phyloP scores from a whole-genome alignment of 257 asterid genomes.

The Nicotiana benthamiana region DNA sequence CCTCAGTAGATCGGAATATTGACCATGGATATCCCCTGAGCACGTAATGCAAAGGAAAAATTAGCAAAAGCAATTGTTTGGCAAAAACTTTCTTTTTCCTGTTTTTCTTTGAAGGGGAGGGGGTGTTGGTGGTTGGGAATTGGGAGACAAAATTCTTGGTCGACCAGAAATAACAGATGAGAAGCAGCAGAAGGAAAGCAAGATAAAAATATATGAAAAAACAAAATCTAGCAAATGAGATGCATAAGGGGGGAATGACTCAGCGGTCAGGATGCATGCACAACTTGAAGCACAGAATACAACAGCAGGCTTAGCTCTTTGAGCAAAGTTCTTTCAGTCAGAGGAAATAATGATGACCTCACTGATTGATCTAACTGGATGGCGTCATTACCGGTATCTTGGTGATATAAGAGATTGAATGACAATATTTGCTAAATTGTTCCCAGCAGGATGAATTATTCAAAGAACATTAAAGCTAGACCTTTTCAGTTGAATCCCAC shows the following conservation, averaged over 20 bases:
- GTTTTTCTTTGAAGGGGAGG: background rate
- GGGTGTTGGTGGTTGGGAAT: too few relatives aligned
- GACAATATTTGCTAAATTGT: background rate
- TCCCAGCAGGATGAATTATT: background rate
- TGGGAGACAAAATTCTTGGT: background rate
- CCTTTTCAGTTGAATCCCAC: background rate
- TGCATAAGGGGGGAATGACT: background rate
- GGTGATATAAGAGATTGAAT: background rate
- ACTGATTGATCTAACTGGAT: background rate
- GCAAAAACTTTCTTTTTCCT: too few relatives aligned
- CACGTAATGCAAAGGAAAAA: background rate
- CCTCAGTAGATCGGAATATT: constrained; percentile 17
- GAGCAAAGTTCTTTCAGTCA: background rate
- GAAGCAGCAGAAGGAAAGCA: background rate
- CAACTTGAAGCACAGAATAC: background rate
- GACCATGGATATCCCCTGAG: constrained; percentile 21
- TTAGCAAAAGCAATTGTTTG: background rate
- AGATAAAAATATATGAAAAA: background rate
- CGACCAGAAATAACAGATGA: background rate
- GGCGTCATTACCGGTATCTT: background rate
- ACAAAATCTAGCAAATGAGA: background rate
- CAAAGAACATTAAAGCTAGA: background rate
- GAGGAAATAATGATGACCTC: background rate
- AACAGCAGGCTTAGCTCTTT: background rate
- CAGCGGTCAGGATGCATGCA: background rate